Percentiles rank a stretch among this genome's conserved stretches.
Evolutionary conservation across 768 basidiomycete species (phyloP).

Genomic region (Suillus subalutaceus): DNA sequence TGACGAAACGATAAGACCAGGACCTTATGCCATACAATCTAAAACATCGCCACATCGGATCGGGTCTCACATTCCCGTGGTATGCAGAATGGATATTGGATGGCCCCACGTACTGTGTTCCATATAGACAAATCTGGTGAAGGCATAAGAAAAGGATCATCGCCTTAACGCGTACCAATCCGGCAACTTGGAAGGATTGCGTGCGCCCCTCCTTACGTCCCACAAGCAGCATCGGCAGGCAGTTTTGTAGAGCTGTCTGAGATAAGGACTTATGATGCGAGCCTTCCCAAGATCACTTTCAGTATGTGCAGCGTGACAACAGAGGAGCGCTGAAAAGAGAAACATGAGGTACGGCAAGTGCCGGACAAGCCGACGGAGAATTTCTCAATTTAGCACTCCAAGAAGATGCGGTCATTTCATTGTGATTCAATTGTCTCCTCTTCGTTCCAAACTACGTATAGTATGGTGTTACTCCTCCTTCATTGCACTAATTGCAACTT

Average conservation of each 20-base stretch:
- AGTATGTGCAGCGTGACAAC: neutral
- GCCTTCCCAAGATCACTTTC: too few relatives aligned
- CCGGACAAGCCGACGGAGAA: neutral
- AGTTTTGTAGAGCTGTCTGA: neutral
- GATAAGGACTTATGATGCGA: neutral
- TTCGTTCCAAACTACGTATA: constrained; percentile 30
- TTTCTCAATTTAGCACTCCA: constrained; percentile 5
- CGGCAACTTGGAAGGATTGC: neutral
- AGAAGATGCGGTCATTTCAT: constrained; percentile 24
- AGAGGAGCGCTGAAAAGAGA: neutral
- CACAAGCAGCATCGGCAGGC: neutral
- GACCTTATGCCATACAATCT: neutral
- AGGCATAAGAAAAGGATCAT: neutral
- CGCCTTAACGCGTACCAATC: neutral
- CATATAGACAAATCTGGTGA: constrained; percentile 1
- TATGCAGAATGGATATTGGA: neutral
- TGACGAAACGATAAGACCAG: constrained; percentile 1
- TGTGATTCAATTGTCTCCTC: constrained; percentile 46
- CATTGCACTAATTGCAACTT: constrained; percentile 20
- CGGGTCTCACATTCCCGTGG: constrained; percentile 2
- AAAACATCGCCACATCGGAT: constrained; percentile 5
- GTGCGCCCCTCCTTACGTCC: neutral
- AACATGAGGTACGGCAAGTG: constrained; percentile 1
- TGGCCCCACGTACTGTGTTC: neutral
- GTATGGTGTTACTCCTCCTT: constrained; percentile 26